phyloP scores from a whole-genome alignment of 495 filamentous ascomycete species.

The Aspergillus wentii region DNA sequence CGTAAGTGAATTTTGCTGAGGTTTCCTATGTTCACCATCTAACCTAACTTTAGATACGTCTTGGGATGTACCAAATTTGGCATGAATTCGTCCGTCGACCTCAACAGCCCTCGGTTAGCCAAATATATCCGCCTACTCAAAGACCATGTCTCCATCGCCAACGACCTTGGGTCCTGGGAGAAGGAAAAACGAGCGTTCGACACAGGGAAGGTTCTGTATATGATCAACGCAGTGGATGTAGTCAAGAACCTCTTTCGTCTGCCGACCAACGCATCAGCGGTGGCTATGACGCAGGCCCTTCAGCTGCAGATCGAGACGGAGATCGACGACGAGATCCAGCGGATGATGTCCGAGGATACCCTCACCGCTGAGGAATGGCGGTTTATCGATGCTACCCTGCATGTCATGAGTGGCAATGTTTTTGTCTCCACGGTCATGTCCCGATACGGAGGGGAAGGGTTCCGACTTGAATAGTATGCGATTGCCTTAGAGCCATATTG shows the following conservation, averaged over 20 bases:
- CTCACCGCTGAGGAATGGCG: conserved; percentile 5
- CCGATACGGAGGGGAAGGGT: conserved; percentile 3
- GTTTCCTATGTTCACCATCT: neutral
- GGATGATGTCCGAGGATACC: neutral
- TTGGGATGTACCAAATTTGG: conserved; percentile 7
- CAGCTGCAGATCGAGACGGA: conserved; percentile 10
- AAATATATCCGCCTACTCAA: conserved; percentile 3
- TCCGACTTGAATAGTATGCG: too few relatives aligned
- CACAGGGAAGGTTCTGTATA: conserved; percentile 2
- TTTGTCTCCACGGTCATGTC: conserved; percentile 5
- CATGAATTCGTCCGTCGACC: conserved; percentile 6
- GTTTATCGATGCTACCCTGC: conserved; percentile 2
- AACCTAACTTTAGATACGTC: conserved; percentile 2
- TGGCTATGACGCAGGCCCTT: conserved; percentile 6
- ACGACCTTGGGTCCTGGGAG: conserved; percentile 12
- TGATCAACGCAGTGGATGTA: conserved; percentile 14
- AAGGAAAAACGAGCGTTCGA: conserved; percentile 10
- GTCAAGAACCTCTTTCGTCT: conserved; percentile 3
- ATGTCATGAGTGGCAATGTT: conserved; percentile 4
- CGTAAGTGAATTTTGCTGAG: conserved; percentile 4
- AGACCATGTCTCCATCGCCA: conserved; percentile 11
- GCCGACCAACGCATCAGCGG: neutral
- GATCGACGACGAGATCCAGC: conserved; percentile 5
- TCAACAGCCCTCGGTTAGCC: neutral
- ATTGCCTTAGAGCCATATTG: too few relatives aligned